Percentiles rank a stretch among this genome's conserved stretches.
phyloP scores from a whole-genome alignment of 2,329 filamentous ascomycete species.

The Colletotrichum eremochloae region DNA sequence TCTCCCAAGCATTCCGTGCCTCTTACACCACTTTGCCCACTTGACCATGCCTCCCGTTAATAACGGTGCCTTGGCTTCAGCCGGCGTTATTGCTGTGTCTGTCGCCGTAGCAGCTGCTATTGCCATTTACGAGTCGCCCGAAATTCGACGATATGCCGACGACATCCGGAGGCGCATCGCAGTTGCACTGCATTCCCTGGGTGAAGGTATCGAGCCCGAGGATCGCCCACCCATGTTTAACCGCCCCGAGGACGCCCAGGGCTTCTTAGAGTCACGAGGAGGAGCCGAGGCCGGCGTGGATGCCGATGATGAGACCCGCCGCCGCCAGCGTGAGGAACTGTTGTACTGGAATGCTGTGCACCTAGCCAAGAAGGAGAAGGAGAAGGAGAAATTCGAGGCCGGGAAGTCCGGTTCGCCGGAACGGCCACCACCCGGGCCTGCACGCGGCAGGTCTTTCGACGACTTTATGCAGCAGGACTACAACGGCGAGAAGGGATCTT shows the following conservation, averaged over 20 bases:
- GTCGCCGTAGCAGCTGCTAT: constrained; percentile 70
- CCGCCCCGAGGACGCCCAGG: constrained; percentile 75
- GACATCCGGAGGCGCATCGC: constrained; percentile 73
- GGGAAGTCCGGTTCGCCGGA: constrained; percentile 41
- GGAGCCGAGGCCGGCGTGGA: constrained; percentile 65
- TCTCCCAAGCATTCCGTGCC: constrained; percentile 24
- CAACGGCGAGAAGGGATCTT: constrained; percentile 66
- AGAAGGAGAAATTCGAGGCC: constrained; percentile 47
- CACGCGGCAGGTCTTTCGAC: constrained; percentile 65
- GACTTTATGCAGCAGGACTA: constrained; percentile 68
- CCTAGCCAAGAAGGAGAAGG: constrained; percentile 60
- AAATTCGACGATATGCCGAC: constrained; percentile 72
- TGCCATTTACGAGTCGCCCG: constrained; percentile 74
- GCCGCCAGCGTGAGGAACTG: constrained; percentile 73
- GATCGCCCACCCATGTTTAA: constrained; percentile 70
- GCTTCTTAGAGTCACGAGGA: constrained; percentile 68
- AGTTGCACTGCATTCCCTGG: constrained; percentile 69
- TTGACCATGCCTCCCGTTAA: constrained; percentile 65
- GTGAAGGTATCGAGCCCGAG: constrained; percentile 66
- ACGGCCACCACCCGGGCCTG: constrained; percentile 17
- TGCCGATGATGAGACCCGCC: constrained; percentile 72
- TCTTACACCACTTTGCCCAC: constrained; percentile 8
- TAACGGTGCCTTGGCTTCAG: constrained; percentile 67
- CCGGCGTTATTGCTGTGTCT: constrained; percentile 69
- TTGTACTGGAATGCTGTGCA: constrained; percentile 74